These are phyloP conservation scores for Cladosporium sp. DNA, from an alignment of 2,329 filamentous ascomycete genomes.

Conservation along the genomic window DNA sequence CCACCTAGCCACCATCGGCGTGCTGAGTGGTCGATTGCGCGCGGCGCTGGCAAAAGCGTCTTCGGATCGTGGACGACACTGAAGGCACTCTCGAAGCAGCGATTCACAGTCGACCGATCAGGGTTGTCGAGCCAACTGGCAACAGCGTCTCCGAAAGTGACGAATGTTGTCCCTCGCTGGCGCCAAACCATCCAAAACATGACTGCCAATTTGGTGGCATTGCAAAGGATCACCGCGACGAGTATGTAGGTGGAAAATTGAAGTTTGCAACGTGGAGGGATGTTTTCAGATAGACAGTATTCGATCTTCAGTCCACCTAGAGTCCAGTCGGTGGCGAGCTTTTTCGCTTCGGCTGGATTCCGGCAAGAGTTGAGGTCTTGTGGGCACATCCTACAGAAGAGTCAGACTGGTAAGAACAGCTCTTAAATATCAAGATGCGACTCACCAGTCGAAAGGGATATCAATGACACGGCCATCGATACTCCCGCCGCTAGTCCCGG, in stretches of 20 bases:
- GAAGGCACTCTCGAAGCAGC: background rate
- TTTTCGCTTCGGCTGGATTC: too few species aligned
- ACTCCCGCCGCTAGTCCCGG: too few species aligned
- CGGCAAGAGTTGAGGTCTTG: too few species aligned
- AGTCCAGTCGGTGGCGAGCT: background rate
- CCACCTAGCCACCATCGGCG: background rate
- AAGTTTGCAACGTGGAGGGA: slow-evolving; percentile 21
- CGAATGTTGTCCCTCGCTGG: slow-evolving; percentile 20
- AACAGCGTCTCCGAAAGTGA: slow-evolving; percentile 29
- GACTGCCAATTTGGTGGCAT: slow-evolving; percentile 21
- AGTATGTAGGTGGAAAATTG: slow-evolving; percentile 27
- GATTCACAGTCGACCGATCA: slow-evolving; percentile 13
- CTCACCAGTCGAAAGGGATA: background rate
- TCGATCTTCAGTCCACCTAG: background rate
- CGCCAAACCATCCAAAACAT: slow-evolving; percentile 23
- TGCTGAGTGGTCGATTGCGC: background rate
- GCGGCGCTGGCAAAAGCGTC: background rate
- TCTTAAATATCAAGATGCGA: background rate
- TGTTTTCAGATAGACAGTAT: background rate
- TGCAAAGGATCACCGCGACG: slow-evolving; percentile 23
- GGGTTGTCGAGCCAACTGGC: slow-evolving; percentile 23
- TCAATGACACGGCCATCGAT: too few species aligned
- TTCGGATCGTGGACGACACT: background rate
- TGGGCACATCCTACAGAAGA: background rate
- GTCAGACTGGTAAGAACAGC: background rate